phyloP scores from a whole-genome alignment of 2,329 filamentous ascomycete genomes.

The Microdochium paspali region DNA sequence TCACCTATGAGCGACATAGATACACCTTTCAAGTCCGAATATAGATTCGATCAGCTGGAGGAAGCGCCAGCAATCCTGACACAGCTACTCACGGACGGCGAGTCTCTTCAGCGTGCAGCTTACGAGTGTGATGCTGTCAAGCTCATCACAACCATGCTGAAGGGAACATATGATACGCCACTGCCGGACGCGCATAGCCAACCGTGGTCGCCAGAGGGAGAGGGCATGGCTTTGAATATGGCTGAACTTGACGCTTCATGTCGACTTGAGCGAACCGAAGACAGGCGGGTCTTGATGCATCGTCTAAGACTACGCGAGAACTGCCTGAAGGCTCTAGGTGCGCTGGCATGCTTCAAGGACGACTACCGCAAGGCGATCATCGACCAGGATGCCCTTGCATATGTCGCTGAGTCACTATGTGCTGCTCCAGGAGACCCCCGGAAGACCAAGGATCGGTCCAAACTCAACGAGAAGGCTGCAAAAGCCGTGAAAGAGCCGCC shows the following conservation, averaged over 20 bases:
- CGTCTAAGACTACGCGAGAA: constrained; percentile 69
- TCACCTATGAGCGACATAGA: constrained; percentile 4
- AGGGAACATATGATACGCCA: constrained; percentile 39
- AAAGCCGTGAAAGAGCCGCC: constrained; percentile 28
- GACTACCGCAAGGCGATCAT: constrained; percentile 75
- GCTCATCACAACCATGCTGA: constrained; percentile 36
- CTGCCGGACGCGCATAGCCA: constrained; percentile 17
- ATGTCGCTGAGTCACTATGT: constrained; percentile 71
- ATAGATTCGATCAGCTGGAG: constrained; percentile 50
- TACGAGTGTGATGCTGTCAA: constrained; percentile 52
- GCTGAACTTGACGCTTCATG: constrained; percentile 25
- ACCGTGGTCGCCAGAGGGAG: constrained; percentile 25
- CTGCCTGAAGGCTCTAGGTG: constrained; percentile 69
- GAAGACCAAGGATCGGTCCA: constrained; percentile 29
- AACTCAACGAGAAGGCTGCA: constrained; percentile 21
- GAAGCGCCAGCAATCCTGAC: constrained; percentile 68
- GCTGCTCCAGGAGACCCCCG: constrained; percentile 44
- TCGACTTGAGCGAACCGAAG: constrained; percentile 50
- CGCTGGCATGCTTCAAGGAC: constrained; percentile 72
- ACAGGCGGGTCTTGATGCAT: constrained; percentile 52
- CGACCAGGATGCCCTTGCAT: constrained; percentile 69
- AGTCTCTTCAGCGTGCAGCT: constrained; percentile 71
- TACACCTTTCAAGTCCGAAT: constrained; percentile 17
- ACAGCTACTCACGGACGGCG: constrained; percentile 68
- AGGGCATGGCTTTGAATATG: constrained; percentile 16